Conservation (phyloP, 345 rosid genomes). For the Lepidium aucheri region DNA sequence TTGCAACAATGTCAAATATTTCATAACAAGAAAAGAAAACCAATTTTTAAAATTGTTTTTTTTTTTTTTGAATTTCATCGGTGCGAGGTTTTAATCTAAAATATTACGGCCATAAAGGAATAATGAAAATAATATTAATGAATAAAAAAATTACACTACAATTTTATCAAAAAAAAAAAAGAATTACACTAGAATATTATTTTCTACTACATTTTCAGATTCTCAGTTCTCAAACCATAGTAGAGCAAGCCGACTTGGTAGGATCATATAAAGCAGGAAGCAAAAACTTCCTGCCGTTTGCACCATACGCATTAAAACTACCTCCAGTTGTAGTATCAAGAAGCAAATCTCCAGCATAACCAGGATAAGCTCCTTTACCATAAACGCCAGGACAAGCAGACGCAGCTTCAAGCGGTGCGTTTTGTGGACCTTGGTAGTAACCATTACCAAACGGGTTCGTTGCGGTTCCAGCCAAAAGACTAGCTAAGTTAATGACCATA, state of each 20-base stretch:
- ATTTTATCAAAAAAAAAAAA: neutral
- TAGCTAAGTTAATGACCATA: slow-evolving; percentile 67
- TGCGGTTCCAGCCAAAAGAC: slow-evolving; percentile 73
- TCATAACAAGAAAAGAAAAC: too few species aligned
- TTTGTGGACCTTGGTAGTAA: slow-evolving; percentile 64
- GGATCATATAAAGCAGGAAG: slow-evolving; percentile 82
- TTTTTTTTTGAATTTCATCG: neutral
- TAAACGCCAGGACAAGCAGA: slow-evolving; percentile 77
- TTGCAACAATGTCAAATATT: neutral
- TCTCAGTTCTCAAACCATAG: slow-evolving; percentile 34
- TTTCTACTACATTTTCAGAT: slow-evolving; percentile 1
- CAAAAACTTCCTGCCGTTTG: slow-evolving; percentile 59
- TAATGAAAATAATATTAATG: slow-evolving; percentile 10
- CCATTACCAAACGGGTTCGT: slow-evolving; percentile 88
- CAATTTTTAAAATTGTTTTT: too few species aligned
- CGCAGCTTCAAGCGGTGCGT: slow-evolving; percentile 77
- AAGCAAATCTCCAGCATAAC: slow-evolving; percentile 58
- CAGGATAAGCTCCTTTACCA: slow-evolving; percentile 78
- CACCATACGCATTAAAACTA: slow-evolving; percentile 70
- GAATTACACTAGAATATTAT: slow-evolving; percentile 20
- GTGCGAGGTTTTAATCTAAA: neutral
- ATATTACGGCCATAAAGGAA: neutral
- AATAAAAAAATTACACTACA: slow-evolving; percentile 3
- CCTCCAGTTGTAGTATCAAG: slow-evolving; percentile 58
- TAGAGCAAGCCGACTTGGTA: slow-evolving; percentile 41